phyloP scores from a whole-genome alignment of 2,329 filamentous ascomycete genomes.

The Lasiodiplodia citricola region DNA sequence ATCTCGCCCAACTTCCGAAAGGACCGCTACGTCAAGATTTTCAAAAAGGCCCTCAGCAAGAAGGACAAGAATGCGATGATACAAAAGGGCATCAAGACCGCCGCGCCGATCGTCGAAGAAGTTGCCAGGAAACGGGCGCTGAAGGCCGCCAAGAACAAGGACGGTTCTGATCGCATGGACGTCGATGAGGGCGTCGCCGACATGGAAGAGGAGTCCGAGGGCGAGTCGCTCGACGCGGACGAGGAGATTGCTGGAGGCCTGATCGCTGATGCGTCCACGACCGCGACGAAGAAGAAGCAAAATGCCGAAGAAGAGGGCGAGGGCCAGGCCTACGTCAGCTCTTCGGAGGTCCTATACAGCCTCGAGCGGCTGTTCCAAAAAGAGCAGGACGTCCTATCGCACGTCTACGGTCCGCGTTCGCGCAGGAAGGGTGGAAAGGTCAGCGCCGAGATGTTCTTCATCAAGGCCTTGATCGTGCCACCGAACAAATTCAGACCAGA shows the following conservation, averaged over 20 bases:
- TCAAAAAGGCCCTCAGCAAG: conserved; percentile 75
- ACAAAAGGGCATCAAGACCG: conserved; percentile 68
- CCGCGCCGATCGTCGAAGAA: conserved; percentile 65
- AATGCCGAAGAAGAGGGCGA: conserved; percentile 42
- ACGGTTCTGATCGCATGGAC: conserved; percentile 53
- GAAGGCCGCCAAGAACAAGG: conserved; percentile 48
- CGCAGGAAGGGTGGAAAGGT: conserved; percentile 58
- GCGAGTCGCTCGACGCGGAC: conserved; percentile 48
- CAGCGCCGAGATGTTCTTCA: conserved; percentile 92
- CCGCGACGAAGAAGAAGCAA: conserved; percentile 50
- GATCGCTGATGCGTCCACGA: conserved; percentile 25
- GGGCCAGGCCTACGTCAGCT: conserved; percentile 76
- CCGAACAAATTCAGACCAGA: conserved; percentile 92
- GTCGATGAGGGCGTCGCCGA: conserved; percentile 75
- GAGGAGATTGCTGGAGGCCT: conserved; percentile 38
- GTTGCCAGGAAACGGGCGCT: conserved; percentile 5
- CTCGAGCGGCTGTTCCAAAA: conserved; percentile 82
- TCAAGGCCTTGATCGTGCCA: conserved; percentile 83
- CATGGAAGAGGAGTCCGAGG: conserved; percentile 50
- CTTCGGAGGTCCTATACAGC: conserved; percentile 81
- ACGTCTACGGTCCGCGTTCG: conserved; percentile 84
- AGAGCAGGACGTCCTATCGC: conserved; percentile 79
- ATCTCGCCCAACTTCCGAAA: conserved; percentile 86
- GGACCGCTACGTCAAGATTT: conserved; percentile 91
- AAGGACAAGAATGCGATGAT: conserved; percentile 83